Evolutionary conservation across 2,329 filamentous ascomycete species (phyloP), one percentile per base, ranked within the genome.

Genomic region (Rhynchosporium graminicola): DNA sequence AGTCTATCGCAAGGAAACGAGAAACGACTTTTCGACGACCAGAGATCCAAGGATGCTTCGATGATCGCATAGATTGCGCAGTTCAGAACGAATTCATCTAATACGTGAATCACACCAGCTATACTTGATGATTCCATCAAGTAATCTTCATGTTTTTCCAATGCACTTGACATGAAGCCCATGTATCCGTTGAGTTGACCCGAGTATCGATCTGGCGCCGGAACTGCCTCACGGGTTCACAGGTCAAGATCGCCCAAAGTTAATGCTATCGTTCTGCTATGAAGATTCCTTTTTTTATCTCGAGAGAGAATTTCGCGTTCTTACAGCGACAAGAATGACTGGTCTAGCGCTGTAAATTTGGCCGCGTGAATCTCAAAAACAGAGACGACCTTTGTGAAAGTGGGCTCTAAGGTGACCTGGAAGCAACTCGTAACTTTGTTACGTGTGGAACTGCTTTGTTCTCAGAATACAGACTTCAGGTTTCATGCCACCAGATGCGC

Each of bases 11-110:
- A 4, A 38, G 60, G 61, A 8, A 46, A 38, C 20, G 57, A 63
- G 31, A 65, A 59, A 10, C n/a, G 76, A 82, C 65, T 81, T 54
- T 20, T 33, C 13, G 61, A 50, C 10, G 61, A 55, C 61, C 57
- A 63, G 7, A 26, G 31, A 29, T 45, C 29, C 33, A 63, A n/a
- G 10, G 57, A 60, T 33, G 61, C 51, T 48, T 63, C 61, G 20
- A 63, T 60, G 15, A 38, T 6, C 7, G 45, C 45, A 43, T 60
- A 54, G 4, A 28, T 56, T 28, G 43, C 29, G 33, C 15, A 59
- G 20, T 61, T 36, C 9, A 45, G 56, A 20, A 50, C 26, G 33
- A 57, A 52, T 15, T 59, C 48, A 12, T 55, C 43, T 5, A 56
- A 13, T 15, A 29, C 31, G 20, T 31, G 20, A n/a, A 43, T 43